Percentiles rank a stretch among this genome's conserved stretches.
Conservation (phyloP, 2,329 filamentous ascomycete genomes). For the Calonectria naviculata region DNA sequence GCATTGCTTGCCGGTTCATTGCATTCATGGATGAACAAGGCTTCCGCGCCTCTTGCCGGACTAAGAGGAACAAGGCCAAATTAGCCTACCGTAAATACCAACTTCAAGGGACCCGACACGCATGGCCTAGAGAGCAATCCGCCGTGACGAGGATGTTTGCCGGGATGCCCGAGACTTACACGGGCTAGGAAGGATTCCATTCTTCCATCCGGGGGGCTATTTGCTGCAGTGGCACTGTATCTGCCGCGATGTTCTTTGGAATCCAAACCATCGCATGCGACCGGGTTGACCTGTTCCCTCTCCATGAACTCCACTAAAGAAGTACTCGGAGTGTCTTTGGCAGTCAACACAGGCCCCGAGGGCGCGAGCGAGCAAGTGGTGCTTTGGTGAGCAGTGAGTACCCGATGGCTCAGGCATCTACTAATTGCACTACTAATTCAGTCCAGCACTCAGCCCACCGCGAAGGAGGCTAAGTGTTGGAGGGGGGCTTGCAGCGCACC, state of each 20-base stretch:
- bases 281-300: conserved; percentile 3
- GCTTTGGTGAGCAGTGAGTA: neutral
- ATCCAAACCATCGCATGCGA: conserved; percentile 7
- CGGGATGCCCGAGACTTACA: neutral
- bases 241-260: conserved; percentile 1
- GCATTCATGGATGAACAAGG: neutral
- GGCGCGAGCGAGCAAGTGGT: neutral
- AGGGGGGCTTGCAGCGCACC: neutral
- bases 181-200: neutral
- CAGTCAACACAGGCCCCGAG: neutral
- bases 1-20: neutral
- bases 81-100: neutral
- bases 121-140: neutral
- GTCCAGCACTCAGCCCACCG: neutral
- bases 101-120: neutral
- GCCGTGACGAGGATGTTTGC: neutral
- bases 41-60: neutral
- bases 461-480: too few relatives aligned
- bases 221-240: neutral
- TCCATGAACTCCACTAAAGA: neutral
- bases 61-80: neutral
- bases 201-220: neutral
- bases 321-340: neutral
- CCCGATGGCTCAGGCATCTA: neutral
- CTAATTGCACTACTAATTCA: neutral